These are phyloP conservation scores for Trifolium repens DNA, from an alignment of 306 rosid genomes.

Conservation along the genomic window DNA sequence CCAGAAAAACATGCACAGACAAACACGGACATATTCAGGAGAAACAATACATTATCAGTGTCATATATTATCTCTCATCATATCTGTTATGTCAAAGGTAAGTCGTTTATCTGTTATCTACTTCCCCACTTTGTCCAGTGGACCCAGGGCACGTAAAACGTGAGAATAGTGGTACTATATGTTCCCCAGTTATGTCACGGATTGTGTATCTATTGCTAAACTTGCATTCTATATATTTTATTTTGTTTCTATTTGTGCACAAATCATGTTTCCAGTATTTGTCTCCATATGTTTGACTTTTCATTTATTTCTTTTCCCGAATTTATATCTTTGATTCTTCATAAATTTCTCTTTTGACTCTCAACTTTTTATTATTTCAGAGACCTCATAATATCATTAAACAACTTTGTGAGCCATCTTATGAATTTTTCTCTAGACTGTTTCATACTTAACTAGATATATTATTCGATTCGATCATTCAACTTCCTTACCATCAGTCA, in stretches of 20 bases:
- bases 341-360: background rate
- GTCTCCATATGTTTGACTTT: background rate
- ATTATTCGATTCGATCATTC: background rate
- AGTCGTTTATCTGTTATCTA: constrained; percentile 6
- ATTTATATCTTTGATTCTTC: background rate
- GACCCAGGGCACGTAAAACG: background rate
- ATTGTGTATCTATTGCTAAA: constrained; percentile 8
- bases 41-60: constrained; percentile 30
- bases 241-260: background rate
- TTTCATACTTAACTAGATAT: background rate
- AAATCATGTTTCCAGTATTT: background rate
- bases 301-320: background rate
- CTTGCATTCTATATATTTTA: background rate
- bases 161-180: background rate
- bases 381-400: constrained; percentile 5
- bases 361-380: background rate
- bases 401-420: constrained; percentile 1
- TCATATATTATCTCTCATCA: constrained; percentile 11
- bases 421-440: background rate
- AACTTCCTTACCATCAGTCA: background rate
- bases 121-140: background rate
- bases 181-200: background rate
- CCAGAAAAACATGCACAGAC: constrained; percentile 13
- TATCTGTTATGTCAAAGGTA: constrained; percentile 13
- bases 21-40: background rate